Percentiles rank a stretch among this genome's conserved stretches.
Conservation (phyloP, 345 rosid species). For the Lumnitzera littorea region DNA sequence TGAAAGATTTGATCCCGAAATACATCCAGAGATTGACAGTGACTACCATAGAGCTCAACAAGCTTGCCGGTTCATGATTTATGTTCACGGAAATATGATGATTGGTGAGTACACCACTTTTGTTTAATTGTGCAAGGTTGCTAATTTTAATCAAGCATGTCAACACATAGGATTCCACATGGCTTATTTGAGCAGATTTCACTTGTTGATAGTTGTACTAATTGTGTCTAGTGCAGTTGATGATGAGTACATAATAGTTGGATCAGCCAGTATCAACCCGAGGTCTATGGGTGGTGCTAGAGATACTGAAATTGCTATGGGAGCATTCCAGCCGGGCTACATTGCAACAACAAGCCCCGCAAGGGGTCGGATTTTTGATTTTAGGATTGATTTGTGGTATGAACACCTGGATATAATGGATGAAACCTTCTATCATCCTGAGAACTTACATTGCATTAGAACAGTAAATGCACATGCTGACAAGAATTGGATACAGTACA, state of each 20-base stretch:
- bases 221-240: constrained; percentile 37
- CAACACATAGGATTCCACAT: too few species aligned
- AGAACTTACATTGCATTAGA: constrained; percentile 25
- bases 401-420: constrained; percentile 37
- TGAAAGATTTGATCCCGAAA: not conserved
- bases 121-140: too few species aligned
- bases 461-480: constrained; percentile 30
- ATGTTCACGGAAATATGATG: constrained; percentile 8
- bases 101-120: constrained; percentile 2
- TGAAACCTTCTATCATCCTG: constrained; percentile 24
- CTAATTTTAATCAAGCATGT: too few species aligned
- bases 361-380: constrained; percentile 40
- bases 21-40: not conserved
- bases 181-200: too few species aligned
- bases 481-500: constrained; percentile 36
- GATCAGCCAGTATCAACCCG: constrained; percentile 82
- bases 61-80: constrained; percentile 7
- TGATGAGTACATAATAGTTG: constrained; percentile 78
- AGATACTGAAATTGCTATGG: constrained; percentile 81
- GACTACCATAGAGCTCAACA: constrained; percentile 3
- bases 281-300: constrained; percentile 81
- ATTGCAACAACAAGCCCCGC: constrained; percentile 24
- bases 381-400: constrained; percentile 54
- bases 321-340: constrained; percentile 65
- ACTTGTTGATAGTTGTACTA: too few species aligned